phyloP scores from a whole-genome alignment of 225 moss, liverwort and hornwort genomes.

The Pseudisothecium myosuroides region DNA sequence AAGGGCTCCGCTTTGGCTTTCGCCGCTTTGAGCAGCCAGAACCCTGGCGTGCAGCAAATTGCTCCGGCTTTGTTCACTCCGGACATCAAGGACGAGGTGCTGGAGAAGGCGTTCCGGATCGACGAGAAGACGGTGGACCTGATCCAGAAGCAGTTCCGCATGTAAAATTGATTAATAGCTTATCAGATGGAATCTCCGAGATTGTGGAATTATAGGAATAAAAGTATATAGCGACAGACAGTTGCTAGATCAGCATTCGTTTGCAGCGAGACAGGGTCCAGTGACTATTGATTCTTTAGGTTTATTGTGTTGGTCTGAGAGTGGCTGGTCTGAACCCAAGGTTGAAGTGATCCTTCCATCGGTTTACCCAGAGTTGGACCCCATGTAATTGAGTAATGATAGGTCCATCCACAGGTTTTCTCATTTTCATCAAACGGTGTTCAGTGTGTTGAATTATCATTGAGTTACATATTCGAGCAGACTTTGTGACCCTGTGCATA shows the following conservation, averaged over 20 bases:
- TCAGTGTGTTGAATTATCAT: no score
- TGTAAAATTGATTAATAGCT: background rate
- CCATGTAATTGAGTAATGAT: background rate
- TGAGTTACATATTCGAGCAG: background rate
- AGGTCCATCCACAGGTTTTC: background rate
- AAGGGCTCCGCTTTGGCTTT: accelerated
- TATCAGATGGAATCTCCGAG: background rate
- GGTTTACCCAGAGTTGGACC: background rate
- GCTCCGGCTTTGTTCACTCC: background rate
- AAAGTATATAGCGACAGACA: no score
- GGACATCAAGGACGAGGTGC: background rate
- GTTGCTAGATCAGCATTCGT: background rate
- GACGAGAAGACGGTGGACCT: background rate
- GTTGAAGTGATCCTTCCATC: background rate
- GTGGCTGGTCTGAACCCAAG: background rate
- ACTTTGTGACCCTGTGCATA: background rate
- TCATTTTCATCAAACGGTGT: background rate
- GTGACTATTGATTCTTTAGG: background rate
- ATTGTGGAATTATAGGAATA: background rate
- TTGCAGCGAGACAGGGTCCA: background rate
- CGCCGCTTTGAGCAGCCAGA: background rate
- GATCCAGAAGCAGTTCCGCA: background rate
- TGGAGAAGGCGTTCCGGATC: background rate
- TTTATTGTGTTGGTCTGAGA: background rate
- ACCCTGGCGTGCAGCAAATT: background rate